Base-by-base conservation (phyloP, 768 basidiomycete genomes). In the Rhodosporidiobolus odoratus region DNA sequence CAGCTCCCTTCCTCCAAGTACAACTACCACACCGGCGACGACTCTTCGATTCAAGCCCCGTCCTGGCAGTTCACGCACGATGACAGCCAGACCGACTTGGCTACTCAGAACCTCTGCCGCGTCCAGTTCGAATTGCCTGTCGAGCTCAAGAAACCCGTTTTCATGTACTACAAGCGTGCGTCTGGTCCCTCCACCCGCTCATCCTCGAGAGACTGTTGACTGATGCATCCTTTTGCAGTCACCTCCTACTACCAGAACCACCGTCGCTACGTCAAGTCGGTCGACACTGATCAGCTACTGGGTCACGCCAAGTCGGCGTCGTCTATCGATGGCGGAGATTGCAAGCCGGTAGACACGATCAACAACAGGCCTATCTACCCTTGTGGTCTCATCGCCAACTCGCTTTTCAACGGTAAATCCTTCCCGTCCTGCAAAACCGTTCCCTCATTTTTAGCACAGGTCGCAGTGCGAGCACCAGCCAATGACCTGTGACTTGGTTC, bases 161-260 rank as follows among this genome's bases (percentile, higher is more conserved):
- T 99, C 76, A 83, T 97, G 74, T 99, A 99, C 83, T 99, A 98
- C 85, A 92, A 92, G 81, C 66, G 71, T 73, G 43, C 34, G 59
- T 27, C 25, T 25, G 48, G 15, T 25, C 27, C 48, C 27, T 50
- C 48, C 13, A 45, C n/a, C n/a, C n/a, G n/a, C n/a, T 45, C 23
- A 23, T 13, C 43, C 43, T 45, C 13, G 23, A 23, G 13, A 13
- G 43, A 23, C 23, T 45, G 43, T 45, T 23, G 43, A 45, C 12
- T 45, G 43, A 45, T 13, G 43, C 43, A 13, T 23, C 12, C 43
- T 12, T 45, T 45, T 45, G 43, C 17, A 73, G 71, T 91, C 78
- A 92, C 90, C 58, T 93, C 93, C 82, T 95, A 94, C 82, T 98
- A 86, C 82, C 64, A 99, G 84, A 99, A 99, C 80, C 96, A 99